These are phyloP conservation scores for Pyronema domesticum DNA, from an alignment of 495 filamentous ascomycete species.

Conservation along the genomic window DNA sequence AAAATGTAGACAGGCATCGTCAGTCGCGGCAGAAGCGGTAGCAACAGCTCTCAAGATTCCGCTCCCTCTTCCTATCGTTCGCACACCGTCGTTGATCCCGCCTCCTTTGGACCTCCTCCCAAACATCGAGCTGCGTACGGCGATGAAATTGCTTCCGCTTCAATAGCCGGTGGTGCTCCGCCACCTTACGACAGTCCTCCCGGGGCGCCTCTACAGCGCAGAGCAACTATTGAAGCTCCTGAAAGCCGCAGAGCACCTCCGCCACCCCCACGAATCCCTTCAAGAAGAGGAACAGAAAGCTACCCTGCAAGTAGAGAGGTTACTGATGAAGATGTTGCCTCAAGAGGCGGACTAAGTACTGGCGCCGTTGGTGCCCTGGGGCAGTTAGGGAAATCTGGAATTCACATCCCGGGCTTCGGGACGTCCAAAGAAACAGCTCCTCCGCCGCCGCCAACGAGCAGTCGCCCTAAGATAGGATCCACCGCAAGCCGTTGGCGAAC, in stretches of 20 bases:
- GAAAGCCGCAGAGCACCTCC: slow-evolving; percentile 26
- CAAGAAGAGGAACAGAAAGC: slow-evolving; percentile 40
- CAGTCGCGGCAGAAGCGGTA: not conserved
- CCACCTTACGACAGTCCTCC: slow-evolving; percentile 25
- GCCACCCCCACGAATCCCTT: slow-evolving; percentile 58
- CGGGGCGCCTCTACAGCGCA: slow-evolving; percentile 11
- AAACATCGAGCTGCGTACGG: slow-evolving; percentile 30
- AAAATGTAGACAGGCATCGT: not conserved
- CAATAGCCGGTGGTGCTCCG: not conserved
- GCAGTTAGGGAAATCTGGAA: slow-evolving; percentile 54
- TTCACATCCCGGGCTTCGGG: slow-evolving; percentile 66
- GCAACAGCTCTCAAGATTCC: not conserved
- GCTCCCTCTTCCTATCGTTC: slow-evolving; percentile 39
- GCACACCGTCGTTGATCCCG: slow-evolving; percentile 63
- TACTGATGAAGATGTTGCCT: slow-evolving; percentile 11
- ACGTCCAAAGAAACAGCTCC: slow-evolving; percentile 29
- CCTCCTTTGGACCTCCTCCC: slow-evolving; percentile 71
- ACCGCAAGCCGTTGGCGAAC: slow-evolving; percentile 31
- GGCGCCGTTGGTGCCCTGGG: slow-evolving; percentile 13
- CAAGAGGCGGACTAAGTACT: slow-evolving; percentile 10
- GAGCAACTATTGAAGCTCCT: not conserved
- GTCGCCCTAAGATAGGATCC: slow-evolving; percentile 6
- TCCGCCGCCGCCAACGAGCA: slow-evolving; percentile 7
- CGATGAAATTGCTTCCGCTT: slow-evolving; percentile 16
- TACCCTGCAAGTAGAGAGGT: slow-evolving; percentile 39